Evolutionary conservation across 164 flowering plant genomes (phyloP).

Genomic region (Aristolochia contorta): DNA sequence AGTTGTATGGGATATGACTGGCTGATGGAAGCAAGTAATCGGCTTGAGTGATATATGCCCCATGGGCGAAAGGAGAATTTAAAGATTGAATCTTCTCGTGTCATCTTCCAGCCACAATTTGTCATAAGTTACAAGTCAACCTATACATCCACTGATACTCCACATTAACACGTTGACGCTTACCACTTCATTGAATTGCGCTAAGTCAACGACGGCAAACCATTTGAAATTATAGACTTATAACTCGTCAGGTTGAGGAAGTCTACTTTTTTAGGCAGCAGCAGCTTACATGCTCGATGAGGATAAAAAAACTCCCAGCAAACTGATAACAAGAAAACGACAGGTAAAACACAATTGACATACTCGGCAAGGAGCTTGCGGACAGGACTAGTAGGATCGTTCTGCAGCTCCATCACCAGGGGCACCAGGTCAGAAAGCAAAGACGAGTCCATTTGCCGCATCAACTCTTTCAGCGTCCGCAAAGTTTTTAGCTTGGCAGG

Average conservation of each 20-base stretch:
- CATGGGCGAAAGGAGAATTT: no score
- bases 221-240: neutral
- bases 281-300: neutral
- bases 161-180: no score
- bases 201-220: neutral
- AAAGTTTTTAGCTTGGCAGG: slow-evolving; percentile 52
- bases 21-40: no score
- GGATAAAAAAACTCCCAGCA: neutral
- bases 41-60: no score
- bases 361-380: slow-evolving; percentile 68
- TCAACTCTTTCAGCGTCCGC: slow-evolving; percentile 33
- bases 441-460: slow-evolving; percentile 26
- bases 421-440: slow-evolving; percentile 47
- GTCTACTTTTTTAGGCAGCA: neutral
- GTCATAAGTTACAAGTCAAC: no score
- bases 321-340: neutral
- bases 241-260: no score
- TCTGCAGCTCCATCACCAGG: slow-evolving; percentile 40
- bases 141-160: no score
- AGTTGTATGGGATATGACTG: no score
- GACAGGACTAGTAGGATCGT: slow-evolving; percentile 56
- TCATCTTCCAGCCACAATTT: no score
- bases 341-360: neutral
- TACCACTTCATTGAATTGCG: no score
- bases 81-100: no score